Evolutionary conservation across 2,329 filamentous ascomycete genomes (phyloP).

Genomic region (Penicillium sp.): DNA sequence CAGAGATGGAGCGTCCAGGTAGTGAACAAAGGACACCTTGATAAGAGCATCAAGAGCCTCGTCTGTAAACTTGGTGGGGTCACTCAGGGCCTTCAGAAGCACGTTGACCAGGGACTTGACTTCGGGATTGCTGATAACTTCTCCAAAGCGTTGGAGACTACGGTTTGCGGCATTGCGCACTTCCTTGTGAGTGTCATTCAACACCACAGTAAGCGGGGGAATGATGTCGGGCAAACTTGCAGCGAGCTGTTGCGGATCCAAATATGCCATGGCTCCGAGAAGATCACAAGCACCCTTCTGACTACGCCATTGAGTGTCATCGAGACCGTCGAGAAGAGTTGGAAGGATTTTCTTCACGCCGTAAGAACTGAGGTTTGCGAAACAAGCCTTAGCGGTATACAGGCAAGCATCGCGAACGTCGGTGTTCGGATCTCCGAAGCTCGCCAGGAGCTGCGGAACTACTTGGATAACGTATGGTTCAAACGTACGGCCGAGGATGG

Average conservation of each 20-base stretch:
- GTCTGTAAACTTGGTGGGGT: constrained; percentile 96
- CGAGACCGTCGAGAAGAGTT: constrained; percentile 86
- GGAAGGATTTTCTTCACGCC: constrained; percentile 95
- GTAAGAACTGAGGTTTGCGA: constrained; percentile 89
- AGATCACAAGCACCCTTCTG: constrained; percentile 98
- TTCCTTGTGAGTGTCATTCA: constrained; percentile 98
- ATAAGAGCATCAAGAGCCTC: constrained; percentile 92
- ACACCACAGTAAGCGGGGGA: constrained; percentile 86
- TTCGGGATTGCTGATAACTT: constrained; percentile 97
- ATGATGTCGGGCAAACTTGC: constrained; percentile 95
- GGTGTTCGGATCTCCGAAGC: constrained; percentile 85
- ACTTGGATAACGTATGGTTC: constrained; percentile 97
- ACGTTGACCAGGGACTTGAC: constrained; percentile 91
- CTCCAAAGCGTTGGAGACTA: constrained; percentile 95
- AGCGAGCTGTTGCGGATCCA: constrained; percentile 93
- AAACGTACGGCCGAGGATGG: constrained; percentile 84
- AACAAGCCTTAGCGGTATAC: constrained; percentile 92
- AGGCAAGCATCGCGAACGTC: constrained; percentile 93
- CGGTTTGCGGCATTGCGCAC: constrained; percentile 90
- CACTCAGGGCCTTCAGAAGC: constrained; percentile 92
- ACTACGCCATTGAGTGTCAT: constrained; percentile 96
- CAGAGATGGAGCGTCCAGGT: constrained; percentile 94
- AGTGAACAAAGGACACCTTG: constrained; percentile 98
- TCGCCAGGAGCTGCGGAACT: constrained; percentile 84
- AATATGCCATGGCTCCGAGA: constrained; percentile 96